Evolutionary conservation across 2,329 filamentous ascomycete genomes (phyloP).

Genomic region (Ustulina deusta): DNA sequence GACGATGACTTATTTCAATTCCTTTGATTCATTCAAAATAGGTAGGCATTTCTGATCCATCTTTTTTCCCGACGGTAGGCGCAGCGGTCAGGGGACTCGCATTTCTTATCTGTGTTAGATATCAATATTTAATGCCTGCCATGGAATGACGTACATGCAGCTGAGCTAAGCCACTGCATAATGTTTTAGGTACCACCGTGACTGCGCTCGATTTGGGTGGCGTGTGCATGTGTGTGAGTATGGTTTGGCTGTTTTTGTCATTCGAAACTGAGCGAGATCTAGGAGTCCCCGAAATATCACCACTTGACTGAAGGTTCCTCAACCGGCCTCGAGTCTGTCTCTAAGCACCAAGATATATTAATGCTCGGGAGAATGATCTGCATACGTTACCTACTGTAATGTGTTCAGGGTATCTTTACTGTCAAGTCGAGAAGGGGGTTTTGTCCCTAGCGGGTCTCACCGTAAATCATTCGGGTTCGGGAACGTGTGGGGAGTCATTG

Average conservation of each 20-base stretch:
- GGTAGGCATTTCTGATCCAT: not conserved
- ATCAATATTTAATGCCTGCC: conserved; percentile 19
- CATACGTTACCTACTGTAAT: not conserved
- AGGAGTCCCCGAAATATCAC: not conserved
- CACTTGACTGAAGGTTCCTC: too few species aligned
- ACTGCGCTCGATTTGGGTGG: not conserved
- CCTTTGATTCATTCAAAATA: conserved; percentile 9
- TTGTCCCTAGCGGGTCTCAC: too few species aligned
- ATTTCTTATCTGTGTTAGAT: conserved; percentile 23
- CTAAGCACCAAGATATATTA: too few species aligned
- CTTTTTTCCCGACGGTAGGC: not conserved
- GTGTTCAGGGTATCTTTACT: too few species aligned
- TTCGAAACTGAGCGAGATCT: not conserved
- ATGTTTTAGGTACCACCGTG: too few species aligned
- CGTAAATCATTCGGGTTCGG: too few species aligned
- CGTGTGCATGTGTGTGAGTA: not conserved
- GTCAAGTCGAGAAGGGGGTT: too few species aligned
- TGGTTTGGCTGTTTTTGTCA: not conserved
- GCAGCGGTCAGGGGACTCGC: not conserved
- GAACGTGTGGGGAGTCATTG: too few species aligned
- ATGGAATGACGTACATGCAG: conserved; percentile 27
- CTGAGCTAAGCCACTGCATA: conserved; percentile 29
- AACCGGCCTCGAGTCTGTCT: too few species aligned
- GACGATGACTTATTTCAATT: not conserved
- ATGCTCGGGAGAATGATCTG: not conserved